These are phyloP conservation scores for Allium fistulosum DNA, from an alignment of 106 monocot species.

Conservation along the genomic window DNA sequence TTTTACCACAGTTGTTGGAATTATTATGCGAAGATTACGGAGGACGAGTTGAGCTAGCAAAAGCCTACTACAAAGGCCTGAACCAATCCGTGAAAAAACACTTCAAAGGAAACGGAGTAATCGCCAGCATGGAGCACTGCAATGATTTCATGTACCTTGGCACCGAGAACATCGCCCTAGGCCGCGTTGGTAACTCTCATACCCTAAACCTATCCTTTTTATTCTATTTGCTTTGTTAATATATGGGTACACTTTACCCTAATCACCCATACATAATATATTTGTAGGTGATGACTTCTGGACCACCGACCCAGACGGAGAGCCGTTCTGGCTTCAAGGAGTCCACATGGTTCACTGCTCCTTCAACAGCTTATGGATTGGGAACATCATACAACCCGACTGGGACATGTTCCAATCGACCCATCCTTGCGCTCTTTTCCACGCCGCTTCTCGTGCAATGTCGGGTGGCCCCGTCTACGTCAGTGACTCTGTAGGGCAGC, in stretches of 20 bases:
- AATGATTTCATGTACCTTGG: constrained; percentile 97
- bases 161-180: constrained; percentile 65
- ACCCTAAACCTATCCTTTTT: constrained; percentile 4
- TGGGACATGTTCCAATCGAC: constrained; percentile 99
- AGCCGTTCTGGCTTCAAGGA: constrained; percentile 85
- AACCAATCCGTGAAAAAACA: constrained; percentile 50
- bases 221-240: background rate
- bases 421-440: constrained; percentile 81
- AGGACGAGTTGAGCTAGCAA: constrained; percentile 69
- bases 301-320: constrained; percentile 81
- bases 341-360: constrained; percentile 98
- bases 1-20: constrained; percentile 50
- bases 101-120: constrained; percentile 77
- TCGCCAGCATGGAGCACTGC: constrained; percentile 96
- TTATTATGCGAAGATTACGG: constrained; percentile 88
- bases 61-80: constrained; percentile 64
- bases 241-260: background rate
- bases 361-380: constrained; percentile 95
- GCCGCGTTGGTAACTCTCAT: constrained; percentile 47
- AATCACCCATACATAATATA: background rate
- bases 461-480: constrained; percentile 89
- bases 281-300: constrained; percentile 74
- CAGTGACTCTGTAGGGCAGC: constrained; percentile 69
- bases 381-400: constrained; percentile 84
- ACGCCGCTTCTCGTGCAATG: constrained; percentile 81